phyloP scores from a whole-genome alignment of 208 protist species.

The Leishmania arabica region DNA sequence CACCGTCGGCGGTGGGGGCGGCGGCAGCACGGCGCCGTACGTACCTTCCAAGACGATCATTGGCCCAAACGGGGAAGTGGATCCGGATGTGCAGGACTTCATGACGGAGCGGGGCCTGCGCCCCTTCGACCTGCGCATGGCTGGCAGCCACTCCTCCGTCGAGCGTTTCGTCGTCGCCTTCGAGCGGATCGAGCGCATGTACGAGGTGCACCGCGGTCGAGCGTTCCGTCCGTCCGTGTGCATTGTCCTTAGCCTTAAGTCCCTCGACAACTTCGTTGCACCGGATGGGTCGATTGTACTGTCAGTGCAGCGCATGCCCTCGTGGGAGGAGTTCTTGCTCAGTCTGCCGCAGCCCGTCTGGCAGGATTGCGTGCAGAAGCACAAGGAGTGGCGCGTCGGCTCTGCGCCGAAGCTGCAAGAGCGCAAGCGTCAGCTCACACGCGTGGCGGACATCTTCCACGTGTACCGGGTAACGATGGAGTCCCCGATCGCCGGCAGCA shows the following conservation, averaged over 20 bases:
- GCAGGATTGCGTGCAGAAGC: conserved; percentile 68
- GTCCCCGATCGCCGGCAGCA: conserved; percentile 40
- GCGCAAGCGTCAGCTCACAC: conserved; percentile 59
- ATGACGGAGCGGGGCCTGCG: conserved; percentile 73
- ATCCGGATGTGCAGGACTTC: conserved; percentile 71
- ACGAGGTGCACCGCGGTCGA: conserved; percentile 73
- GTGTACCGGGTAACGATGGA: conserved; percentile 65
- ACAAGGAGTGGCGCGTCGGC: conserved; percentile 75
- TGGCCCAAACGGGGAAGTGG: conserved; percentile 80
- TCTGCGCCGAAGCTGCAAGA: conserved; percentile 65
- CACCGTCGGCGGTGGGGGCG: conserved; percentile 25
- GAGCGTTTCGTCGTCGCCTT: conserved; percentile 82
- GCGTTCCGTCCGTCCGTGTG: conserved; percentile 69
- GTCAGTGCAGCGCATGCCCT: conserved; percentile 54
- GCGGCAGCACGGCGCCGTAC: conserved; percentile 42
- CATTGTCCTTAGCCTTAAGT: conserved; percentile 62
- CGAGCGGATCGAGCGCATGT: conserved; percentile 80
- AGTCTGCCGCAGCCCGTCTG: conserved; percentile 70
- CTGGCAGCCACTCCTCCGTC: conserved; percentile 65
- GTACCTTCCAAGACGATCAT: conserved; percentile 52
- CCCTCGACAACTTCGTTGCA: conserved; percentile 65
- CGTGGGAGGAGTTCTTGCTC: conserved; percentile 82
- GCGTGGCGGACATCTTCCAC: conserved; percentile 74
- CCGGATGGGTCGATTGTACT: conserved; percentile 81
- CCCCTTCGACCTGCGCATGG: conserved; percentile 86